phyloP scores from a whole-genome alignment of 805 yeast genomes.

The Saccharomycopsis sp. region DNA sequence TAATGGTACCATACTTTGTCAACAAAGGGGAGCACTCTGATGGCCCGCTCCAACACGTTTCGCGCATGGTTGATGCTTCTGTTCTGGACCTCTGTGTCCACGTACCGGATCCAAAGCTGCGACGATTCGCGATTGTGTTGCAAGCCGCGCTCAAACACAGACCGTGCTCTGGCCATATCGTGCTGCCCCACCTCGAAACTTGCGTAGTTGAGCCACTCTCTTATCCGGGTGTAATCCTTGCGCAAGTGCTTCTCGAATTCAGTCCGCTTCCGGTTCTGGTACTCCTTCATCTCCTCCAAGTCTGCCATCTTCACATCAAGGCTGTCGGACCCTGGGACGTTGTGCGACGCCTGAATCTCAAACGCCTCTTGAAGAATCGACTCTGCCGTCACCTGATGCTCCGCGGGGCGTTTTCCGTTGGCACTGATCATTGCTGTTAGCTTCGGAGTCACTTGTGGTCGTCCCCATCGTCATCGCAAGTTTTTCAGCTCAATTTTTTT shows the following conservation, averaged over 20 bases:
- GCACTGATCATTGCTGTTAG: too few relatives aligned
- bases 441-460: neutral
- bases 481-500: neutral
- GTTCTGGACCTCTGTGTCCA: slow-evolving; percentile 64
- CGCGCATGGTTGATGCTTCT: slow-evolving; percentile 82
- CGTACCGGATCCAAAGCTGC: slow-evolving; percentile 79
- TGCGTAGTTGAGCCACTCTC: slow-evolving; percentile 92
- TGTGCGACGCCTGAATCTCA: slow-evolving; percentile 35
- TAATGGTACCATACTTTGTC: slow-evolving; percentile 84
- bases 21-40: slow-evolving; percentile 61
- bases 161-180: slow-evolving; percentile 71
- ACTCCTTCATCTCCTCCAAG: slow-evolving; percentile 69
- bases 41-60: slow-evolving; percentile 72
- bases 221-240: slow-evolving; percentile 68
- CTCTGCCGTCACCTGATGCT: slow-evolving; percentile 53
- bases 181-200: slow-evolving; percentile 75
- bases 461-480: too few relatives aligned
- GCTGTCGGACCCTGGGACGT: too few relatives aligned
- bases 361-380: slow-evolving; percentile 55
- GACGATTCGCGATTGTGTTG: slow-evolving; percentile 67
- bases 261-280: slow-evolving; percentile 64
- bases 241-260: slow-evolving; percentile 85
- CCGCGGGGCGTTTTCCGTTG: slow-evolving; percentile 5
- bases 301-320: slow-evolving; percentile 56
- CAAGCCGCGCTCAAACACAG: slow-evolving; percentile 80